Percentiles rank a stretch among this genome's conserved stretches.
phyloP scores from a whole-genome alignment of 2,329 filamentous ascomycete genomes.

The Aspergillus udagawae region DNA sequence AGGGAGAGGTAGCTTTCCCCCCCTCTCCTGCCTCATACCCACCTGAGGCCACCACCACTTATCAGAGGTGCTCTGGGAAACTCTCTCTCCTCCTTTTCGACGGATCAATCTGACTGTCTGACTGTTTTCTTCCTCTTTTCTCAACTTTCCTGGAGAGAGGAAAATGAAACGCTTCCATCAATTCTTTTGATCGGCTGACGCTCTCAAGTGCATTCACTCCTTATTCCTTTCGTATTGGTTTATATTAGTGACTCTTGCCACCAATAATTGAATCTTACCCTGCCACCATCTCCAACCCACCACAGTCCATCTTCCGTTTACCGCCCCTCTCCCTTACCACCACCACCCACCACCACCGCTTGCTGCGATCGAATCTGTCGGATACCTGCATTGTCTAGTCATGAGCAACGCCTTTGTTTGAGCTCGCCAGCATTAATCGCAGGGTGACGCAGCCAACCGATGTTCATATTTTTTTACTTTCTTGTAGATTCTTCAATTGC shows the following conservation, averaged over 20 bases:
- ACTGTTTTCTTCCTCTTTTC: background rate
- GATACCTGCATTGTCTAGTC: slow-evolving; percentile 12
- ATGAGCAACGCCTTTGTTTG: slow-evolving; percentile 18
- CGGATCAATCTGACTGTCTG: background rate
- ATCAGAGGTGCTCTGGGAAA: slow-evolving; percentile 9
- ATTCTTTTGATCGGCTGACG: background rate
- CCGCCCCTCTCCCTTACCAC: slow-evolving; percentile 3
- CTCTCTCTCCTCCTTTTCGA: slow-evolving; percentile 2
- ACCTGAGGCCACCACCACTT: slow-evolving; percentile 6
- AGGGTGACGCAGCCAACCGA: slow-evolving; percentile 12
- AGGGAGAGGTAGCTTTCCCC: background rate
- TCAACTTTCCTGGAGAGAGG: background rate
- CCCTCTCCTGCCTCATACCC: background rate
- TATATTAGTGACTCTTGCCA: background rate
- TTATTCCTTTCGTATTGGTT: slow-evolving; percentile 1
- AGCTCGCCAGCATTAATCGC: slow-evolving; percentile 18
- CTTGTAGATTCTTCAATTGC: slow-evolving; percentile 6
- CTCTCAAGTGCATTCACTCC: slow-evolving; percentile 2
- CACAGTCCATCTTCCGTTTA: slow-evolving; percentile 4
- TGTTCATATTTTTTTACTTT: slow-evolving; percentile 2
- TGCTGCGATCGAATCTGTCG: background rate
- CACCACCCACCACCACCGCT: background rate
- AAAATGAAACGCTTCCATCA: background rate
- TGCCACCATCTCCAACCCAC: background rate
- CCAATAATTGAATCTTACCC: background rate